These are phyloP conservation scores for Quercus engelmannii DNA, from an alignment of 306 rosid species.

Conservation along the genomic window DNA sequence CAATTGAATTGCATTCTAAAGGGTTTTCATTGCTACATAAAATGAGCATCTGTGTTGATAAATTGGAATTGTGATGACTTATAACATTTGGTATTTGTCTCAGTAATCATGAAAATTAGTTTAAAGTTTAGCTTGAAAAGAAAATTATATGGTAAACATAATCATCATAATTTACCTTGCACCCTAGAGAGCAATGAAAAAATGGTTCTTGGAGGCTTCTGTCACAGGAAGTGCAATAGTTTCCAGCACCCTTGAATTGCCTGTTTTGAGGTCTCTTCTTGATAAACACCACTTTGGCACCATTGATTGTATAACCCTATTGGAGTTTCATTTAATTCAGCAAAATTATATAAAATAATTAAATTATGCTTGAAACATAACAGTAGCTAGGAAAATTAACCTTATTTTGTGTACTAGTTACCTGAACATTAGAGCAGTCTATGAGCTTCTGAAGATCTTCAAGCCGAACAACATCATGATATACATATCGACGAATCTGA, in stretches of 20 bases:
- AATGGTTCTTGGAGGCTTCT: constrained; percentile 96
- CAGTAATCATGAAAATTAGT: background rate
- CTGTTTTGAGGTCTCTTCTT: constrained; percentile 95
- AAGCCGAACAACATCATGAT: constrained; percentile 86
- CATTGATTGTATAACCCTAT: constrained; percentile 87
- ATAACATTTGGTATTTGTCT: background rate
- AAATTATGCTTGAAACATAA: too few relatives aligned
- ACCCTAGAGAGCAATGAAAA: constrained; percentile 87
- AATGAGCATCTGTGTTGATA: background rate
- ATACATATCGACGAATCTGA: constrained; percentile 96
- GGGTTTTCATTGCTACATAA: background rate
- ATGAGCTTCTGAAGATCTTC: constrained; percentile 96
- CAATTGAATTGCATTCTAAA: background rate
- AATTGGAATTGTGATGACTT: too few relatives aligned
- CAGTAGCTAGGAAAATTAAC: too few relatives aligned
- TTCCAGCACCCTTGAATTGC: constrained; percentile 96
- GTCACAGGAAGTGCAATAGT: constrained; percentile 93
- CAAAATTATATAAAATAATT: background rate
- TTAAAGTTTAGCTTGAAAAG: background rate
- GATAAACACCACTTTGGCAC: constrained; percentile 97
- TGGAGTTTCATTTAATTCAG: constrained; percentile 14
- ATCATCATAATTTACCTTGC: constrained; percentile 61
- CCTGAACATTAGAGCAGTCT: constrained; percentile 96
- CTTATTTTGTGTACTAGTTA: background rate
- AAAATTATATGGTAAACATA: background rate